Evolutionary conservation across 2,329 filamentous ascomycete species (phyloP).

Genomic region (Hypoxylon rubiginosum): DNA sequence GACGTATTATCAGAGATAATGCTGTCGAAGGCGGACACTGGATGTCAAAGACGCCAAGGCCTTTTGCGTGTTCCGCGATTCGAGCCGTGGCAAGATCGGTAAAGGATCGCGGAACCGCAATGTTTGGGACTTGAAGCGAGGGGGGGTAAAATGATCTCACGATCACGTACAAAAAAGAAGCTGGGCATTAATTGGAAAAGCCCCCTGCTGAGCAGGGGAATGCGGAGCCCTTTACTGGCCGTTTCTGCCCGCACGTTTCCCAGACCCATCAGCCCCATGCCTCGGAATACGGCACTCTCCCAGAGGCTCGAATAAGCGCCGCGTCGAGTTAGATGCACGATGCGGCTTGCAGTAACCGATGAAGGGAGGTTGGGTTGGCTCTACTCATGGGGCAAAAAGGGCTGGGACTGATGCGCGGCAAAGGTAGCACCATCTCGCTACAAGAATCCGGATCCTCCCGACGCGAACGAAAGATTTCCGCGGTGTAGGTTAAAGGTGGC

Average conservation of each 20-base stretch:
- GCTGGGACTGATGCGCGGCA: conserved; percentile 42
- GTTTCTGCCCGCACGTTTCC: conserved; percentile 43
- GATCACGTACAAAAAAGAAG: conserved; percentile 47
- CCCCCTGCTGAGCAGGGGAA: conserved; percentile 48
- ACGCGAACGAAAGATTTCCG: conserved; percentile 34
- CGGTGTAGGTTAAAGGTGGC: conserved; percentile 42
- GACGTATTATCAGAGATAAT: conserved; percentile 47
- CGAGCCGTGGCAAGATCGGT: conserved; percentile 50
- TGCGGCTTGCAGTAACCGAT: conserved; percentile 29
- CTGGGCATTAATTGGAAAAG: conserved; percentile 48
- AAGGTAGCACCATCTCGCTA: conserved; percentile 51
- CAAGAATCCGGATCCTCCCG: conserved; percentile 42
- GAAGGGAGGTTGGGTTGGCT: conserved; percentile 30
- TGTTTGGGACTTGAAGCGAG: conserved; percentile 46
- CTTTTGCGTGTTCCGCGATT: conserved; percentile 39
- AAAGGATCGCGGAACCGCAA: conserved; percentile 40
- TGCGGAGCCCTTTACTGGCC: conserved; percentile 51
- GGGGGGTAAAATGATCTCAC: conserved; percentile 49
- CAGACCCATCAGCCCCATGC: conserved; percentile 31
- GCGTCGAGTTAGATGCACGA: conserved; percentile 45
- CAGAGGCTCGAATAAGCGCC: conserved; percentile 48
- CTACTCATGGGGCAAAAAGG: conserved; percentile 30
- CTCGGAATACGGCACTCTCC: conserved; percentile 34
- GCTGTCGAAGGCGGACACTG: conserved; percentile 49
- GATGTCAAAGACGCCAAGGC: conserved; percentile 49